Base-by-base conservation (phyloP, 371 early-diverging fungal genomes). In the Blakeslea trispora region DNA sequence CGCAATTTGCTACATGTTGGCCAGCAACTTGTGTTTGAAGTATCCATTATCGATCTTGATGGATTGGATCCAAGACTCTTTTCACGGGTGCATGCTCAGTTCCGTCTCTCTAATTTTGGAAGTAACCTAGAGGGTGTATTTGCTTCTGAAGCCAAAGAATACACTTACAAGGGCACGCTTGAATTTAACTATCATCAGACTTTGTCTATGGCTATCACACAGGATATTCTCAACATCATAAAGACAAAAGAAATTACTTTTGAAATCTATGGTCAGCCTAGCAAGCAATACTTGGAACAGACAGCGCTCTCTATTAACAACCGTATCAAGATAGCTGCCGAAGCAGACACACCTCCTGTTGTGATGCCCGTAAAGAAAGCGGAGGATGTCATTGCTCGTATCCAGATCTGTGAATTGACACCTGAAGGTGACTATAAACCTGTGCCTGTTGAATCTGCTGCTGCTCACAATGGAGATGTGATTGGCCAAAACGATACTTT, bases 41-140 rank as follows among this genome's bases (percentile, higher is more conserved):
- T 93, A 11, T 78, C 82, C 7, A 60, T 95, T 4, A 54, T 86
- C 18, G 81, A 87, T 24, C 50, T 94, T 5, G 71, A 62, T 7
- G 93, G 91, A 1, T 55, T 95, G 1, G 67, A 64, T 45, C 92
- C 92, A 57, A 52, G 62, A 9, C 78, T 85, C 40, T 87, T 81
- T 61, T 83, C 86, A 14, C 83, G 85, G 45, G 83, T 91, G 8
- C 93, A 94, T 64, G 88, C 86, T 41, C 93, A 92, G 46, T 87
- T 92, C 66, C 81, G 88, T 52, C 50, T 87, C 1, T 84, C 84
- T 3, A 79, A 82, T 5, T 85, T 90, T 68, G 86, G 85, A 15
- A 66, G 58, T n/a, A 64, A 76, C 21, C 39, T 66, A n/a, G 61
- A 61, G 17, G 57, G 61, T 28, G 54, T 66, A 1, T 56, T 60